These are phyloP conservation scores for Fusarium aywerte DNA, from an alignment of 2,329 filamentous ascomycete genomes.

Conservation along the genomic window DNA sequence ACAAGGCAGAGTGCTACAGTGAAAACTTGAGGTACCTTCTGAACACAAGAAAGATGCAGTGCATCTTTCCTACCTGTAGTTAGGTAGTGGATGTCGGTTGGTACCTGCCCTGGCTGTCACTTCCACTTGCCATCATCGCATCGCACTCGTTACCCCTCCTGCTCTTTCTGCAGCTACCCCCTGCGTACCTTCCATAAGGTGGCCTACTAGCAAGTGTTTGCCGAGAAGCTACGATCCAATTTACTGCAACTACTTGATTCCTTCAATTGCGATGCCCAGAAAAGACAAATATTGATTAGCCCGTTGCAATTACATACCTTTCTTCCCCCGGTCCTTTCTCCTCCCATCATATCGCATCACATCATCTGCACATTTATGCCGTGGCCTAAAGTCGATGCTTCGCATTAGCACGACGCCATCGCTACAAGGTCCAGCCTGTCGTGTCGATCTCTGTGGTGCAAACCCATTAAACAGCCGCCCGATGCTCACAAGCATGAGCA, in stretches of 20 bases:
- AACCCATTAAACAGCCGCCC: conserved; percentile 15
- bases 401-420: conserved; percentile 23
- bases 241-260: not conserved
- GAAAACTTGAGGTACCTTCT: not conserved
- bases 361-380: conserved; percentile 23
- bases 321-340: not conserved
- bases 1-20: conserved; percentile 19
- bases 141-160: conserved; percentile 30
- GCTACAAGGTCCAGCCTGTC: not conserved
- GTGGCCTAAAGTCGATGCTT: conserved; percentile 29
- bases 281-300: not conserved
- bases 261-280: not conserved
- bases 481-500: conserved; percentile 22
- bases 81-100: not conserved
- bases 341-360: not conserved
- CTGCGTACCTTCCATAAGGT: not conserved
- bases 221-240: not conserved
- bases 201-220: not conserved
- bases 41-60: conserved; percentile 2
- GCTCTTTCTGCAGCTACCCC: conserved; percentile 16
- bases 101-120: not conserved
- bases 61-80: too few species aligned
- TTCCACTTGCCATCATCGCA: not conserved
- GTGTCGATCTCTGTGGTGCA: conserved; percentile 18
- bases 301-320: not conserved